Evolutionary conservation across 768 basidiomycete species (phyloP), one percentile per base, ranked within the genome.

Genomic region (Piloderma croceum): DNA sequence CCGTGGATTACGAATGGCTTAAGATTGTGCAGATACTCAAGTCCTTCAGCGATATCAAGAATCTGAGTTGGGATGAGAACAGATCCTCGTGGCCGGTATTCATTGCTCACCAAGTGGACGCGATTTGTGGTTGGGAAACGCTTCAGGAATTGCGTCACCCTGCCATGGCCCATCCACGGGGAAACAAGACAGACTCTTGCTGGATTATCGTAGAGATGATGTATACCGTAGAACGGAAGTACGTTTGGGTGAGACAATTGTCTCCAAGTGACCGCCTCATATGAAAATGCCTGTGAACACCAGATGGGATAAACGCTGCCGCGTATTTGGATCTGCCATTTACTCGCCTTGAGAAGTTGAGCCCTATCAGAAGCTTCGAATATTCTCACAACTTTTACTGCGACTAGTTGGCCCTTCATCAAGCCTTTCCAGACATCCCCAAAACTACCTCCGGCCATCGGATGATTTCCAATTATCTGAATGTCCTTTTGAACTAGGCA

Each of bases 201-300:
- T 10, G 29, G 29, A 15, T 10, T 15, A 31, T 31, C 29, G 7
- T 3, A 11, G 15, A 18, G 10, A n/a, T n/a, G n/a, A n/a, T n/a
- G n/a, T 18, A 57, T 32, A 4, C 63, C 63, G 19, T 56, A 57
- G 34, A 63, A 61, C 5, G 61, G 63, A 15, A 63, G 44, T 10
- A 61, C 39, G 35, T 61, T 59, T 15, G 47, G 54, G 45, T 62
- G 60, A 0, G 55, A 54, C 13, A 64, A 43, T 34, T 65, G 62
- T 21, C 54, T 52, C 63, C 59, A 65, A 12, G 55, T 42, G 17
- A 52, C 43, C 2, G 47, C 53, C 31, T 53, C 50, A 15, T 45
- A 39, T 12, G 36, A 36, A 23, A 51, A 52, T 21, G 43, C 52
- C 53, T 51, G 19, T 31, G 20, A 21, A 31, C 24, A 23, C 22